Evolutionary conservation across 495 filamentous ascomycete species (phyloP).

Genomic region (Hyaloscypha bicolor): DNA sequence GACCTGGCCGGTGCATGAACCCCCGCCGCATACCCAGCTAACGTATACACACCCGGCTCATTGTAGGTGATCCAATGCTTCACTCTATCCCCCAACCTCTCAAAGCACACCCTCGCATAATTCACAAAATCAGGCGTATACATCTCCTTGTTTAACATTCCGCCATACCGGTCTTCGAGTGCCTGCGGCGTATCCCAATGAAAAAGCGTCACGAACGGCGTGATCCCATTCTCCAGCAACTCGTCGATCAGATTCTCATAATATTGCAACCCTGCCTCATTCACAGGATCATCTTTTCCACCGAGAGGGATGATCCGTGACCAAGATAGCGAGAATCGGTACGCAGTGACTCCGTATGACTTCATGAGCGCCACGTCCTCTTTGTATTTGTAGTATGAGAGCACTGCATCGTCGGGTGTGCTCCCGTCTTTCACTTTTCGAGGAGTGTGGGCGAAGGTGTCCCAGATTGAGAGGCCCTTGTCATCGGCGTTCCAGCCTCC

Average conservation of each 20-base stretch:
- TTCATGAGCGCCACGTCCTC: constrained; percentile 75
- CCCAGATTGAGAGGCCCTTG: constrained; percentile 73
- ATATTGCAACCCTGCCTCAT: constrained; percentile 58
- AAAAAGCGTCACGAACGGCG: constrained; percentile 61
- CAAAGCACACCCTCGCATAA: constrained; percentile 60
- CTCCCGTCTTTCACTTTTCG: constrained; percentile 67
- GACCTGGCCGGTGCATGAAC: constrained; percentile 58
- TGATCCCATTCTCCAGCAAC: constrained; percentile 57
- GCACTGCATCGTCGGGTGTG: constrained; percentile 69
- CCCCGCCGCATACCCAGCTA: constrained; percentile 51
- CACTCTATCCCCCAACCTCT: constrained; percentile 56
- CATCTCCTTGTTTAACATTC: constrained; percentile 56
- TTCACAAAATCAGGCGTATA: constrained; percentile 61
- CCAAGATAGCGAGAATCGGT: constrained; percentile 78
- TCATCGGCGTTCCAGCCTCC: constrained; percentile 67
- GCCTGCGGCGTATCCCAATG: constrained; percentile 64
- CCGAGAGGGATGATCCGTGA: constrained; percentile 68
- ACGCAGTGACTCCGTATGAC: constrained; percentile 59
- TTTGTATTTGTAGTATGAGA: constrained; percentile 70
- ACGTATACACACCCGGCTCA: constrained; percentile 60
- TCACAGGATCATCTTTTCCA: constrained; percentile 60
- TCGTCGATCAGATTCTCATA: constrained; percentile 61
- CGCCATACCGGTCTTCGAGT: constrained; percentile 61
- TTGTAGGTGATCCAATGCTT: constrained; percentile 68
- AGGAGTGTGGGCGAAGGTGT: constrained; percentile 70